Base-by-base conservation (phyloP, 2,329 filamentous ascomycete genomes). In the Colletotrichum spaethianum region DNA sequence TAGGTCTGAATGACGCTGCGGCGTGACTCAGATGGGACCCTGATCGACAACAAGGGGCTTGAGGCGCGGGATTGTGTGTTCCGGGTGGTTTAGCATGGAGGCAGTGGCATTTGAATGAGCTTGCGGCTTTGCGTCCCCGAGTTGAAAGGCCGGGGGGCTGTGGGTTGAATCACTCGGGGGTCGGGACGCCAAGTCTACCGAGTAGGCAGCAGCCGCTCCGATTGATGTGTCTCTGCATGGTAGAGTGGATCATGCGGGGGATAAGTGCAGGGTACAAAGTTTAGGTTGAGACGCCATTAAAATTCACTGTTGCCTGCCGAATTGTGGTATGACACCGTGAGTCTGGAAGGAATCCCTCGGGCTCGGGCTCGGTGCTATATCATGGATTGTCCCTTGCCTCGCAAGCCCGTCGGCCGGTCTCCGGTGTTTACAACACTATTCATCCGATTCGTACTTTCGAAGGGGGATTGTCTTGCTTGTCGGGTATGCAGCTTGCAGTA, bases 121-220 rank as follows among this genome's bases (percentile, higher is more conserved):
- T 18, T 44, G 2, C 16, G 14, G 12, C 23, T 16, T 16, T 18
- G 4, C 23, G 23, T 52, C 16, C 23, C 42, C 33, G 33, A 7
- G 42, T 46, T 46, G 42, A 9, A 20, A 18, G 42, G 9, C 18
- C 33, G 31, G 44, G 31, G 44, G 8, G 14, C 31, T 42, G 36
- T 52, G 57, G 57, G 65, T 44, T 48, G 48, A 42, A 11, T 28
- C 6, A 23, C 38, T 48, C 66, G 66, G 61, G 18, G 5, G 31
- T 28, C 53, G 65, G 44, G 46, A 38, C 48, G 55, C 55, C 38
- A 28, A 61, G 69, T 20, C 52, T 59, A 38, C 64, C 64, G 69
- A 23, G 26, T 31, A 72, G 59, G 65, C 69, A 72, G 65, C 65
- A 63, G 53, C 69, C 42, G 50, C 36, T 31, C 28, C 50, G 38